phyloP scores from a whole-genome alignment of 257 asterid genomes.

The Petunia secreta region DNA sequence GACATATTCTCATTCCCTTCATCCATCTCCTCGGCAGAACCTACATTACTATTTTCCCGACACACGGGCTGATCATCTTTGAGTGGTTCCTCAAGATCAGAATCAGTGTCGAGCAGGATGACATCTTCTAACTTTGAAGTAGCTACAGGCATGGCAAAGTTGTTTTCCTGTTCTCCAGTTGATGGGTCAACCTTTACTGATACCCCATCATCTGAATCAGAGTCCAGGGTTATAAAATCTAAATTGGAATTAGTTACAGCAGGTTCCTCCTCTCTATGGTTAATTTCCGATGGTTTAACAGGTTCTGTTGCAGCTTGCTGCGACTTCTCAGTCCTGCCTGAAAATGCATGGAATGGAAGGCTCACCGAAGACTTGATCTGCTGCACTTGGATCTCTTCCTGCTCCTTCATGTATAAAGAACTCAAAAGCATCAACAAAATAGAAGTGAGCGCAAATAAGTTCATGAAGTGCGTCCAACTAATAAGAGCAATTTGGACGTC shows the following conservation, averaged over 20 bases:
- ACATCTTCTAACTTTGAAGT: conserved; percentile 55
- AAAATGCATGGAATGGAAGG: conserved; percentile 75
- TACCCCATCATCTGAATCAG: conserved; percentile 53
- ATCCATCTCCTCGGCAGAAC: conserved; percentile 39
- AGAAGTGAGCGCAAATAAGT: not conserved
- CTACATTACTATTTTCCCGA: conserved; percentile 33
- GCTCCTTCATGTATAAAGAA: conserved; percentile 39
- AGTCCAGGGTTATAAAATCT: conserved; percentile 54
- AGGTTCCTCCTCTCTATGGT: conserved; percentile 23
- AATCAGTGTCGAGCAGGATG: conserved; percentile 54
- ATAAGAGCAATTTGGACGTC: not conserved
- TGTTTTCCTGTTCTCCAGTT: conserved; percentile 17
- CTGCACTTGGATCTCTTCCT: conserved; percentile 66
- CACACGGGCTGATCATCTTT: conserved; percentile 36
- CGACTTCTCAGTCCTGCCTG: conserved; percentile 41
- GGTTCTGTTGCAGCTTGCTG: conserved; percentile 28
- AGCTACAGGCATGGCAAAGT: conserved; percentile 24
- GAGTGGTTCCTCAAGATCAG: conserved; percentile 51
- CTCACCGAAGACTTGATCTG: conserved; percentile 75
- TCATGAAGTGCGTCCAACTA: conserved; percentile 7
- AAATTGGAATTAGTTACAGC: conserved; percentile 36
- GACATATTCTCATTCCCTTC: conserved; percentile 62
- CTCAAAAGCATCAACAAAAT: not conserved
- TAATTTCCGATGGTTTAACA: conserved; percentile 24
- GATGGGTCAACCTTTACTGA: conserved; percentile 34